phyloP scores from a whole-genome alignment of 768 basidiomycete genomes.

The Exsudoporus frostii region DNA sequence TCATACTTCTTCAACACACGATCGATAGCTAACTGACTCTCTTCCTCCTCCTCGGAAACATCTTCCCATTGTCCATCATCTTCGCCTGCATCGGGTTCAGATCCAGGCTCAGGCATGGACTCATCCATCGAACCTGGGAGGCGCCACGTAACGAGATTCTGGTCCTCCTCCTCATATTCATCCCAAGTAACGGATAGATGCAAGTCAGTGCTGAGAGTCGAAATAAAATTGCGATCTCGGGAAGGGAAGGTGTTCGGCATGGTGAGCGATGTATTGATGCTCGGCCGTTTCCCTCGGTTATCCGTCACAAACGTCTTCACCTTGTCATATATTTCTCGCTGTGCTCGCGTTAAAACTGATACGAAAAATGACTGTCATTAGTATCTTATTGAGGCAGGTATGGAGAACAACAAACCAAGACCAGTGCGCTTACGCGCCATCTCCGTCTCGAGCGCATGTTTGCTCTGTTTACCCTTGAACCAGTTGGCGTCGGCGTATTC shows the following conservation, averaged over 20 bases:
- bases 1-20: slow-evolving; percentile 86
- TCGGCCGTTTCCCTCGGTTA: slow-evolving; percentile 34
- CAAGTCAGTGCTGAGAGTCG: slow-evolving; percentile 69
- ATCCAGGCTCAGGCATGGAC: slow-evolving; percentile 31
- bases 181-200: slow-evolving; percentile 88
- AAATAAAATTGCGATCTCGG: slow-evolving; percentile 77
- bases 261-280: slow-evolving; percentile 42
- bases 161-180: slow-evolving; percentile 82
- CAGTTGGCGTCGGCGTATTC: slow-evolving; percentile 88
- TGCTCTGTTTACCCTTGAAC: slow-evolving; percentile 91
- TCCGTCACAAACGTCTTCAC: slow-evolving; percentile 73
- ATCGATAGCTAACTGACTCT: slow-evolving; percentile 69
- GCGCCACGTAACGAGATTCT: slow-evolving; percentile 68
- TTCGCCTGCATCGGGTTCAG: slow-evolving; percentile 39
- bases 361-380: background rate
- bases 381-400: background rate
- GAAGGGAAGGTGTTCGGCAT: slow-evolving; percentile 81
- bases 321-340: slow-evolving; percentile 74
- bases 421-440: slow-evolving; percentile 53
- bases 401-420: slow-evolving; percentile 49
- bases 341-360: slow-evolving; percentile 66
- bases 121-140: slow-evolving; percentile 49
- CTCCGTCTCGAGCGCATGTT: slow-evolving; percentile 66
- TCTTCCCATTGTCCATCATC: slow-evolving; percentile 50
- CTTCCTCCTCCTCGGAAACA: slow-evolving; percentile 59